Evolutionary conservation across 2,329 filamentous ascomycete species (phyloP).

Genomic region (Stenocarpella maydis): DNA sequence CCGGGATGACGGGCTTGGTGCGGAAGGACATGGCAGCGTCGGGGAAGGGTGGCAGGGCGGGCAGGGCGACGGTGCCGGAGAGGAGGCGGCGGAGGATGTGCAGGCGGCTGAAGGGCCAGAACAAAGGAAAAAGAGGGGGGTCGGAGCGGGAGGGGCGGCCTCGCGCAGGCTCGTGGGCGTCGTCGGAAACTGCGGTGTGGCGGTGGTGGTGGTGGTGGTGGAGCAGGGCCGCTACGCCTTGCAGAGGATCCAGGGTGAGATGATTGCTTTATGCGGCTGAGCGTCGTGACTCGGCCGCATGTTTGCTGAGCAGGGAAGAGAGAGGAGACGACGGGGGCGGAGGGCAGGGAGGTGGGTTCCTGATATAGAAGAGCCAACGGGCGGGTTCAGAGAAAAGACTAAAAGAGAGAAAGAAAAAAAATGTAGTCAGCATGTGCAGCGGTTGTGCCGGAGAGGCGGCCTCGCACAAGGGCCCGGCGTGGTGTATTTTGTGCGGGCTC

Average conservation of each 20-base stretch:
- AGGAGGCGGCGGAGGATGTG: slow-evolving; percentile 59
- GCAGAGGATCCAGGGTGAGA: slow-evolving; percentile 67
- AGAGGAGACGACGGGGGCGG: no score
- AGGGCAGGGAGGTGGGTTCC: neutral
- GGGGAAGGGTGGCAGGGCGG: slow-evolving; percentile 68
- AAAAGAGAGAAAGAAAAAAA: neutral
- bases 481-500: neutral
- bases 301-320: slow-evolving; percentile 41
- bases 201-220: slow-evolving; percentile 42
- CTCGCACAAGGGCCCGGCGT: slow-evolving; percentile 20
- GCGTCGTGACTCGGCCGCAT: slow-evolving; percentile 65
- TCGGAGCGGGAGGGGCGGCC: slow-evolving; percentile 51
- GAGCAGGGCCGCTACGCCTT: slow-evolving; percentile 47
- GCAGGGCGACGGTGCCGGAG: slow-evolving; percentile 63
- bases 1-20: slow-evolving; percentile 67
- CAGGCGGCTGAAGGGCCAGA: slow-evolving; percentile 47
- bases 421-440: slow-evolving; percentile 2
- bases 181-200: slow-evolving; percentile 38
- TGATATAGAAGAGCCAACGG: slow-evolving; percentile 11
- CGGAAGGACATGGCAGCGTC: slow-evolving; percentile 60
- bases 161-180: slow-evolving; percentile 54
- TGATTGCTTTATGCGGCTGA: slow-evolving; percentile 59
- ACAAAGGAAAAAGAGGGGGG: slow-evolving; percentile 50
- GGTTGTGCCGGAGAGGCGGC: slow-evolving; percentile 23
- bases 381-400: neutral